Percentiles rank a stretch among this genome's conserved stretches.
These are phyloP conservation scores for Cyclotella baltica DNA, from an alignment of 108 stramenopile genomes.

Conservation along the genomic window DNA sequence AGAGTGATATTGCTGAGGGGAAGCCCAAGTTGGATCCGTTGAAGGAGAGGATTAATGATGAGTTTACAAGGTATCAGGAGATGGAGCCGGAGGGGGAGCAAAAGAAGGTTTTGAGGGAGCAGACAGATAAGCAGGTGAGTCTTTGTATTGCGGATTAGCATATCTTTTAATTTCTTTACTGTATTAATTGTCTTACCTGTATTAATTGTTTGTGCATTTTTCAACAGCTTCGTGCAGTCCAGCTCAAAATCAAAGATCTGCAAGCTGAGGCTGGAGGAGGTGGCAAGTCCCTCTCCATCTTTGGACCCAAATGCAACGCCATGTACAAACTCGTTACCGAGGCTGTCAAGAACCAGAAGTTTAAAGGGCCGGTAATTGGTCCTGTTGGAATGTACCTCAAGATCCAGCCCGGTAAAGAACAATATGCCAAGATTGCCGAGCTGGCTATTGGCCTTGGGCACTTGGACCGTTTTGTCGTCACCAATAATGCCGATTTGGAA, in stretches of 20 bases:
- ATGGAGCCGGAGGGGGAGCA: conserved; percentile 50
- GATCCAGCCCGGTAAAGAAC: conserved; percentile 79
- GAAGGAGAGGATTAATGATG: conserved; percentile 44
- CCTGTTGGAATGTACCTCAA: conserved; percentile 85
- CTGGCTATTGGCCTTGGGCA: conserved; percentile 59
- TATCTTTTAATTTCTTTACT: background rate
- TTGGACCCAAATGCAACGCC: conserved; percentile 63
- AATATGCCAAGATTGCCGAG: conserved; percentile 78
- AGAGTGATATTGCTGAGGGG: conserved; percentile 51
- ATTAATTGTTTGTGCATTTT: background rate
- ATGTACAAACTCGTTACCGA: conserved; percentile 55
- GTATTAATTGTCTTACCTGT: background rate
- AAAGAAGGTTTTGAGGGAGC: conserved; percentile 37
- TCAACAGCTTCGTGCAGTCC: conserved; percentile 51
- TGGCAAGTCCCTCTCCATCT: conserved; percentile 65
- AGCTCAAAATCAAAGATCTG: conserved; percentile 52
- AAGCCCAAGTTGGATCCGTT: conserved; percentile 41
- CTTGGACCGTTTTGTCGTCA: conserved; percentile 81
- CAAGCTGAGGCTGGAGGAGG: conserved; percentile 55
- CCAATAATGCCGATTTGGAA: conserved; percentile 67
- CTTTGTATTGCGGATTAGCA: background rate
- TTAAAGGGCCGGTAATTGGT: conserved; percentile 64
- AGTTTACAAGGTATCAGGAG: conserved; percentile 57
- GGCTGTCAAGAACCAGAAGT: conserved; percentile 47
- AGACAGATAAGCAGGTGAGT: conserved; percentile 23